phyloP scores from a whole-genome alignment of 768 basidiomycete genomes.

The Mycena haematopus region DNA sequence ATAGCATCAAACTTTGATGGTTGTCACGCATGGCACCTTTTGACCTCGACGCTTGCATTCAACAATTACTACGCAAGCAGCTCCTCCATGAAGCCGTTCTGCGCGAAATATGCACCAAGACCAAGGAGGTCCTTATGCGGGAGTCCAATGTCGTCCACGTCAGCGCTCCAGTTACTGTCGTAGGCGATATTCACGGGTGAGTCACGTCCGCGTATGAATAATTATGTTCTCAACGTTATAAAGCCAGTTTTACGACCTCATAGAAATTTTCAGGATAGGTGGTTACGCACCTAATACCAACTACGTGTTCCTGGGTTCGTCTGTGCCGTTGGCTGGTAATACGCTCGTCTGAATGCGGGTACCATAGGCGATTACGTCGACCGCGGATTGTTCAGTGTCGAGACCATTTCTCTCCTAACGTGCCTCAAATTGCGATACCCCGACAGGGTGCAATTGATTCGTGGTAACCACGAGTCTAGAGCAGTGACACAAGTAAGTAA shows the following conservation, averaged over 20 bases:
- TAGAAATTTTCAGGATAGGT: conserved; percentile 99
- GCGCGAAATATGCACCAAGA: conserved; percentile 99
- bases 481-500: conserved; percentile 97
- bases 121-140: conserved; percentile 98
- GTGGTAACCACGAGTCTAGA: conserved; percentile 97
- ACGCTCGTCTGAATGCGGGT: conserved; percentile 24
- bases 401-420: conserved; percentile 96
- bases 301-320: conserved; percentile 95
- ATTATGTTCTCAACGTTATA: conserved; percentile 43
- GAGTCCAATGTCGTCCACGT: conserved; percentile 99
- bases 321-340: neutral
- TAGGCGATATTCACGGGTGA: conserved; percentile 99
- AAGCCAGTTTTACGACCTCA: conserved; percentile 99
- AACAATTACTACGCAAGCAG: conserved; percentile 89
- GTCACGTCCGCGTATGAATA: conserved; percentile 36
- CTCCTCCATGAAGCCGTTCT: conserved; percentile 93
- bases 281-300: conserved; percentile 97
- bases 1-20: neutral
- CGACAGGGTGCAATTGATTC: conserved; percentile 90
- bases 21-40: conserved; percentile 66
- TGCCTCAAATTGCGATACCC: conserved; percentile 98
- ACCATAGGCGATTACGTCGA: conserved; percentile 95
- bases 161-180: conserved; percentile 95
- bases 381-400: conserved; percentile 95
- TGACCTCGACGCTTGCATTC: conserved; percentile 96